Percentiles rank a stretch among this genome's conserved stretches.
Evolutionary conservation across 768 basidiomycete genomes (phyloP).

Genomic region (Mycena metata): DNA sequence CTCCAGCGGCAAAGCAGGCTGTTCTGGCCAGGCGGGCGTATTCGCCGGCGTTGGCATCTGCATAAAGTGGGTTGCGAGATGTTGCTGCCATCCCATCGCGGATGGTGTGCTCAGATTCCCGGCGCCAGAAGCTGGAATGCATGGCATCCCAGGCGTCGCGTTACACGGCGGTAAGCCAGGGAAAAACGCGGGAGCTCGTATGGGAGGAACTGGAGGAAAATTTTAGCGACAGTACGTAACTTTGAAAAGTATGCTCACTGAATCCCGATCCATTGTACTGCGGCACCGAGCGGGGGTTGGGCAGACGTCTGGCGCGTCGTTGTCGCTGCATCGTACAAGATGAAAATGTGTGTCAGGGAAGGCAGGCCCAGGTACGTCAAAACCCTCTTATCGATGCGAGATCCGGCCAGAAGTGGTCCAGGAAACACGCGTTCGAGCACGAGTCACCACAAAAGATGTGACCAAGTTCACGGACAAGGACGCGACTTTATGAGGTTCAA

Average conservation of each 20-base stretch:
- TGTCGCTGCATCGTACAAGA: constrained; percentile 26
- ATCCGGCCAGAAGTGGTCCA: constrained; percentile 26
- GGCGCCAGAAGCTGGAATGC: constrained; percentile 6
- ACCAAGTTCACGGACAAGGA: background rate
- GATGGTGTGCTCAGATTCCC: constrained; percentile 25
- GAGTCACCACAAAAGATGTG: background rate
- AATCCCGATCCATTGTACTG: constrained; percentile 22
- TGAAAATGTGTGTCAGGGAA: constrained; percentile 27
- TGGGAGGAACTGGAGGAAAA: constrained; percentile 23
- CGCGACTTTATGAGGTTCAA: background rate
- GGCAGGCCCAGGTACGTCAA: constrained; percentile 19
- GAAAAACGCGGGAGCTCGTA: constrained; percentile 16
- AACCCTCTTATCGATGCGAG: constrained; percentile 25
- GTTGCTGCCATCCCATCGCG: constrained; percentile 30
- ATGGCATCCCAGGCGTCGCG: background rate
- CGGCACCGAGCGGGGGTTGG: constrained; percentile 26
- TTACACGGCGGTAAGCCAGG: constrained; percentile 9
- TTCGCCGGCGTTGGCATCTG: constrained; percentile 9
- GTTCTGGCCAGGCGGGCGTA: constrained; percentile 30
- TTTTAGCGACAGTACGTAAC: constrained; percentile 25
- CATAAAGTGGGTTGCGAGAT: constrained; percentile 12
- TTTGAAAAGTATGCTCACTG: constrained; percentile 17
- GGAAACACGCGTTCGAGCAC: constrained; percentile 22
- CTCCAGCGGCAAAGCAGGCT: constrained; percentile 10
- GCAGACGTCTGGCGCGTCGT: constrained; percentile 11